Evolutionary conservation across 2,329 filamentous ascomycete genomes (phyloP), one percentile per base, ranked within the genome.

Genomic region (Aspergillus fumigatus): DNA sequence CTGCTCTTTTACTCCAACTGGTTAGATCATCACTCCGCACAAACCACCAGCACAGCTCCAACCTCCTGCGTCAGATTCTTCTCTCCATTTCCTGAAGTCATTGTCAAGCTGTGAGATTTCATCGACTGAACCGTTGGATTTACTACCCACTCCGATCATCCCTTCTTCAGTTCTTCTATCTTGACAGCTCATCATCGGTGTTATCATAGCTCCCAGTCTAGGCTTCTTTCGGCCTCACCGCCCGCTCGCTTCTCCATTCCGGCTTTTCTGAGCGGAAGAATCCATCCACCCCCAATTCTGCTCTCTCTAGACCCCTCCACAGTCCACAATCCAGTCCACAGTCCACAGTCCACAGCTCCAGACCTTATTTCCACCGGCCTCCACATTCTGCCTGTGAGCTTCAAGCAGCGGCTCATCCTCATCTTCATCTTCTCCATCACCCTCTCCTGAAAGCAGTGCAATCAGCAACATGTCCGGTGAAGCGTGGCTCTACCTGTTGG

Each of bases 401-500:
- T n/a, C 17, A 14, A 29, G 6, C n/a, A 10, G 1, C 32, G 17
- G 23, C 49, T 40, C 35, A 21, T 55, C 55, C n/a, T 48, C 14
- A 17, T 50, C 14, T 23, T 48, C 17, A 38, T 29, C 48, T 50
- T 56, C 50, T 61, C 52, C 32, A 61, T 54, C 17, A 40, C 38
- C 29, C 48, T 27, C 21, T 32, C 25, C 11, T 11, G n/a, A 21
- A 32, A 35, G 9, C 10, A 27, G 8, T 27, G 11, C 48, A 19
- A 32, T 51, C 55, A 48, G 57, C 76, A 86, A 75, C 73, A 97
- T 97, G 92, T 96, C 92, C 72, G 92, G 92, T 78, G 92, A 97
- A 85, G 92, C 92, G 76, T 97, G 94, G 94, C 83, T 99, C 76
- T 99, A 95, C 82, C 87, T 99, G 70, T 84, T 99, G 79, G 88